phyloP scores from a whole-genome alignment of 148 eudicot species.

The Bassia scoparia region DNA sequence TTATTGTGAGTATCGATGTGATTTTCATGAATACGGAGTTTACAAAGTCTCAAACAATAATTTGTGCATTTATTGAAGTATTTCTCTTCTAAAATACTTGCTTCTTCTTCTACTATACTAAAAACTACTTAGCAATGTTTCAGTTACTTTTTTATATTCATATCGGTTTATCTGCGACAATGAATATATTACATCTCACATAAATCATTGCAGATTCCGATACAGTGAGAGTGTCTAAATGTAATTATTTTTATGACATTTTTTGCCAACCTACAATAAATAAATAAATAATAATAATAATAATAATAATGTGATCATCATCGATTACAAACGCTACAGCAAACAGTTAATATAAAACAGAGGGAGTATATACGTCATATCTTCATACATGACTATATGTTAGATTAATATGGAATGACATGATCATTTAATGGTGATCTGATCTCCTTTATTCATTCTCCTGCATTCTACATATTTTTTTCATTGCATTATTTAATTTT shows the following conservation, averaged over 20 bases:
- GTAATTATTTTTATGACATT: too few species aligned
- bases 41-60: conserved; percentile 16
- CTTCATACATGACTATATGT: background rate
- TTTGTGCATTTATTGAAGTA: background rate
- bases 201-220: too few species aligned
- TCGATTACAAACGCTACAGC: background rate
- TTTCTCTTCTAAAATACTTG: too few species aligned
- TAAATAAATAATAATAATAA: too few species aligned
- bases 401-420: conserved; percentile 8
- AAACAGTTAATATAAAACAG: background rate
- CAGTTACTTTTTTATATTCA: too few species aligned
- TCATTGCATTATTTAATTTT: background rate
- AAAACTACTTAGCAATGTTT: background rate
- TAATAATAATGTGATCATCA: too few species aligned
- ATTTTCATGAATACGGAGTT: conserved; percentile 5
- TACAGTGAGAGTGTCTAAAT: too few species aligned
- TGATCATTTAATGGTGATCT: background rate
- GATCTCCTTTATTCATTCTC: background rate
- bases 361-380: too few species aligned
- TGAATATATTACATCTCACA: too few species aligned
- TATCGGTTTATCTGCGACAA: too few species aligned
- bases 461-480: background rate
- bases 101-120: too few species aligned
- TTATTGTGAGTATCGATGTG: conserved; percentile 13
- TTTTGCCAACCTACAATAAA: too few species aligned